Evolutionary conservation across 495 filamentous ascomycete species (phyloP).

Genomic region (Annulohypoxylon nitens): DNA sequence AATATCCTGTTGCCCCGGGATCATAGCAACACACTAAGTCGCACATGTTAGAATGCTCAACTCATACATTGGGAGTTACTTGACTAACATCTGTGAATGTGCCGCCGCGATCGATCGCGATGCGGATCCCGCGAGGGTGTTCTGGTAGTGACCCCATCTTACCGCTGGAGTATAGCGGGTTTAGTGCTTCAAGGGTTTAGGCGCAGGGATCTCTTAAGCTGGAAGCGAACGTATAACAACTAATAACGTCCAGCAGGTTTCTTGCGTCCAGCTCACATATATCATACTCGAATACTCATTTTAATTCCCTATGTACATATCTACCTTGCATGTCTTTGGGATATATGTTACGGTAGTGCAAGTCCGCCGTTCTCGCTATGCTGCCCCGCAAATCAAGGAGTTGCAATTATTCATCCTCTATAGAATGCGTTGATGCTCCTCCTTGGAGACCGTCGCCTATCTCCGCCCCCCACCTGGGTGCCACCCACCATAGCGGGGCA

Average conservation of each 20-base stretch:
- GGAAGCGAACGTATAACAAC: not conserved
- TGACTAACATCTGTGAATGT: not conserved
- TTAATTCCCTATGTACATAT: too few relatives aligned
- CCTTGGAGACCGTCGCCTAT: not conserved
- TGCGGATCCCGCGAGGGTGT: not conserved
- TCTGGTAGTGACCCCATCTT: constrained; percentile 3
- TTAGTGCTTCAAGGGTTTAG: not conserved
- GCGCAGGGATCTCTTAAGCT: not conserved
- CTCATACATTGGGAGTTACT: not conserved
- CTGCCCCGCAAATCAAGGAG: too few relatives aligned
- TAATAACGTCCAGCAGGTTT: not conserved
- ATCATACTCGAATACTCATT: not conserved
- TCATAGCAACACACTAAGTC: too few relatives aligned
- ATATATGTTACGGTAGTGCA: too few relatives aligned
- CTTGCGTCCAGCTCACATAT: not conserved
- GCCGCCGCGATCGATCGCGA: constrained; percentile 1
- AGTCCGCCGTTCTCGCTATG: too few relatives aligned
- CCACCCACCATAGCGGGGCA: not conserved
- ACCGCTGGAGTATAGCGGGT: not conserved
- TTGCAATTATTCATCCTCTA: too few relatives aligned
- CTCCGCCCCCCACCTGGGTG: not conserved
- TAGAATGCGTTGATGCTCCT: too few relatives aligned
- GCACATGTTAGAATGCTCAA: constrained; percentile 46
- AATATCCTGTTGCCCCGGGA: too few relatives aligned
- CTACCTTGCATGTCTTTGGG: too few relatives aligned